Percentiles rank a stretch among this genome's conserved stretches.
These are phyloP conservation scores for Lipomyces yamadae DNA, from an alignment of 805 yeast species.

Conservation along the genomic window DNA sequence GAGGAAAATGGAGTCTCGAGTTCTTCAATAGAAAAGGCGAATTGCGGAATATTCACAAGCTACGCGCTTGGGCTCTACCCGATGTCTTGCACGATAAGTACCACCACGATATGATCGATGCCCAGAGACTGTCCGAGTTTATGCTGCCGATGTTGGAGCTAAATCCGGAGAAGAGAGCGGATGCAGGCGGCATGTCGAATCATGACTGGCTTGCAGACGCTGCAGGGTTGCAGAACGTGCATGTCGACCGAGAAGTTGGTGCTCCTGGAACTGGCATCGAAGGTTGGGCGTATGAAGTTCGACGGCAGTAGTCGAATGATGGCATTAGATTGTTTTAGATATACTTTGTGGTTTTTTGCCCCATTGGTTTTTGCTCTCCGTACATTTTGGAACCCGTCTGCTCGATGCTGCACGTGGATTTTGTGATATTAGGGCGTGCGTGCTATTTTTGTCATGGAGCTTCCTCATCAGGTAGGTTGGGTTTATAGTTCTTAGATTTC, in stretches of 20 bases:
- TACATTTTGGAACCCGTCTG: neutral
- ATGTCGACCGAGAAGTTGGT: constrained; percentile 73
- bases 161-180: constrained; percentile 83
- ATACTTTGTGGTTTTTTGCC: neutral
- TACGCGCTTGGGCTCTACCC: constrained; percentile 87
- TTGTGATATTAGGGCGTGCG: constrained; percentile 2
- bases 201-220: constrained; percentile 85
- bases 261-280: constrained; percentile 85
- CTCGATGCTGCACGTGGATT: neutral
- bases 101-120: constrained; percentile 68
- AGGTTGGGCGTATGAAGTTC: constrained; percentile 83
- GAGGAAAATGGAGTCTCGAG: constrained; percentile 65
- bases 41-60: constrained; percentile 73
- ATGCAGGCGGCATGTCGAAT: constrained; percentile 93
- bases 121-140: constrained; percentile 75
- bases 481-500: neutral
- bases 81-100: constrained; percentile 87
- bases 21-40: constrained; percentile 70
- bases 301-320: constrained; percentile 24
- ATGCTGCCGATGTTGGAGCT: constrained; percentile 79
- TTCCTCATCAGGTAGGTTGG: neutral
- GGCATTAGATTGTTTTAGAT: constrained; percentile 1
- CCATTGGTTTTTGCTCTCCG: neutral
- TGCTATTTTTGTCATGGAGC: neutral
- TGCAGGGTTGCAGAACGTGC: constrained; percentile 70